Base-by-base conservation (phyloP, 1,284 basidiomycete species). In the Sporisorium graminicola region DNA sequence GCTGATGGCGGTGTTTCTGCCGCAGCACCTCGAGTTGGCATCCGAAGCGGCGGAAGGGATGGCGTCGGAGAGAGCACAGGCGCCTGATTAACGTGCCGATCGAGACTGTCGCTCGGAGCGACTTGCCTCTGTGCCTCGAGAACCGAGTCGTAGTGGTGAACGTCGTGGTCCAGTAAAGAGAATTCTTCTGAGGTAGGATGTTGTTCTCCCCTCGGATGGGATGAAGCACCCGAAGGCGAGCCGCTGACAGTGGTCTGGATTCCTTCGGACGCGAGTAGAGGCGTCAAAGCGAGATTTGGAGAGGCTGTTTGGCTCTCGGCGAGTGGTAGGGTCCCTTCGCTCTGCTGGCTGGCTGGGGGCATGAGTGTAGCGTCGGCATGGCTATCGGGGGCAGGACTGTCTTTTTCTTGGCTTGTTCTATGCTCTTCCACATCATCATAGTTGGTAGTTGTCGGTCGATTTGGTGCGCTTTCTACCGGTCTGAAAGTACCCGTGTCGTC, bases 31-130 rank as follows among this genome's bases (percentile, higher is more conserved):
- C 49, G 58, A 49, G 6, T 18, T 14, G 67, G 54, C 12, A 64
- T 65, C 22, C 62, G 62, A 13, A 71, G 68, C 0, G 68, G 58
- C n/a, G 62, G 27, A 2, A 61, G 51, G 2, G 58, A 54, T 31
- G 62, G 68, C 13, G 58, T 53, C 18, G 50, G n/a, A 22, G 62
- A 46, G 9, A 18, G 13, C 2, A 16, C n/a, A 13, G 22, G 13
- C 12, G 35, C 51, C 16, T 3, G 12, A 24, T 16, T 2, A 24
- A 12, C 9, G 12, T 20, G 14, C n/a, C 22, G 51, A 27, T 24
- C 13, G 33, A 13, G 22, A 2, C 27, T 22, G 16, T 37, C 16
- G 22, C 22, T 40, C 14, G 24, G 16, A 40, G 24, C 16, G 12
- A 37, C 24, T 37, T 24, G 37, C 7, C 7, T 8, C 12, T 9